Conservation (phyloP, 495 filamentous ascomycete genomes). For the Chaetomium tenue region DNA sequence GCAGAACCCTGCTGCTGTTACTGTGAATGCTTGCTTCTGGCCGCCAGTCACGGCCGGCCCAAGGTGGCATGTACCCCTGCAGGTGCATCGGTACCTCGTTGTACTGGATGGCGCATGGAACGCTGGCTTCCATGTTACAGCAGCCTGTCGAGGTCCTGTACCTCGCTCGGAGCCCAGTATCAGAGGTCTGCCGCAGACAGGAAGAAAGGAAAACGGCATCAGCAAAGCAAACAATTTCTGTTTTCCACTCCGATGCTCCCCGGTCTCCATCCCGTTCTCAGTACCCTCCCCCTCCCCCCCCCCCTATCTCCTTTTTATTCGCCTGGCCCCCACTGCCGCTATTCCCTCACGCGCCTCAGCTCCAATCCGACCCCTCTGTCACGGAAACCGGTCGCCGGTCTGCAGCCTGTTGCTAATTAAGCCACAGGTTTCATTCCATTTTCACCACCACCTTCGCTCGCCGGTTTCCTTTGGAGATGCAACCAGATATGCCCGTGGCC, state of each 20-base stretch:
- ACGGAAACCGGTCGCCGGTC: conserved; percentile 10
- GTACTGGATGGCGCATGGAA: conserved; percentile 29
- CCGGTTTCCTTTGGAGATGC: conserved; percentile 6
- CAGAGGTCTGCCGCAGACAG: conserved; percentile 1
- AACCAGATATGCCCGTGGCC: conserved; percentile 7
- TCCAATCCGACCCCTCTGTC: conserved; percentile 7
- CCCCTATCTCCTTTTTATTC: conserved; percentile 8
- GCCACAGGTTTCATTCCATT: conserved; percentile 22
- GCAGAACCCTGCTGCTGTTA: conserved; percentile 24
- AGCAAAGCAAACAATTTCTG: conserved; percentile 21
- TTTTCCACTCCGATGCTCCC: neutral
- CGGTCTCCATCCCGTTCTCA: conserved; percentile 15
- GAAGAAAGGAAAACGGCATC: conserved; percentile 18
- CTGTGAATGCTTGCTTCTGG: conserved; percentile 15
- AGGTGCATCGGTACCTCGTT: conserved; percentile 32
- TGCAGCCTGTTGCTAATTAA: conserved; percentile 22
- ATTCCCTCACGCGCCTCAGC: conserved; percentile 16
- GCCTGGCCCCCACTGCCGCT: conserved; percentile 23
- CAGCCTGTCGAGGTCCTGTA: conserved; percentile 20
- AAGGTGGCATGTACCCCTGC: conserved; percentile 35
- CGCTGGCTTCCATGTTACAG: conserved; percentile 19
- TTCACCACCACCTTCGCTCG: conserved; percentile 10
- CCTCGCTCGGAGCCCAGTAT: neutral
- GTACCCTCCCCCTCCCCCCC: neutral
- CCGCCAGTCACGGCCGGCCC: conserved; percentile 9